These are phyloP conservation scores for Aphanomyces astaci DNA, from an alignment of 352 stramenopile genomes.

Conservation along the genomic window DNA sequence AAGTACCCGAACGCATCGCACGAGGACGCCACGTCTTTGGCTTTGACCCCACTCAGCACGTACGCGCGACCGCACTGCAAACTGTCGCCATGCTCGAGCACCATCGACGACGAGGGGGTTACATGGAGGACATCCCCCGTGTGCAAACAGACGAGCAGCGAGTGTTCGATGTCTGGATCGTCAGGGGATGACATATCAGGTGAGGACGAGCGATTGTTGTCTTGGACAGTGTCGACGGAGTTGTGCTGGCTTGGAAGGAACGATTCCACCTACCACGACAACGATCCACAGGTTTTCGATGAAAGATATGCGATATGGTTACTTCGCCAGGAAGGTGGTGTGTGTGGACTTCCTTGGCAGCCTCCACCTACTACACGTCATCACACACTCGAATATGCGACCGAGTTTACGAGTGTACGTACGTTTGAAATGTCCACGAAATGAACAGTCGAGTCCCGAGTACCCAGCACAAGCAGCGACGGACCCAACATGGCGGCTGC, in stretches of 20 bases:
- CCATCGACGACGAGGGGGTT: neutral
- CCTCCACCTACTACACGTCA: neutral
- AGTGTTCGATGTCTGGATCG: neutral
- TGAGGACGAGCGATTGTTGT: too few species aligned
- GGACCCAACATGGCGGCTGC: conserved; percentile 40
- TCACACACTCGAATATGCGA: neutral
- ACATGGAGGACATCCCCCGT: conserved; percentile 5
- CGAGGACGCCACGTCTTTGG: neutral
- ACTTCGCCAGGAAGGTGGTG: conserved; percentile 6
- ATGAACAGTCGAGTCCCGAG: conserved; percentile 46
- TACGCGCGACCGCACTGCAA: neutral
- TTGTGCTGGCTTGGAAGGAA: neutral
- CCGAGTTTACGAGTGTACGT: neutral
- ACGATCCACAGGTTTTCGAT: neutral
- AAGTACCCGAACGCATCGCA: conserved; percentile 12
- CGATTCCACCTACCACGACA: neutral
- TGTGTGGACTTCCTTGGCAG: neutral
- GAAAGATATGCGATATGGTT: neutral
- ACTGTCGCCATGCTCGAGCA: neutral
- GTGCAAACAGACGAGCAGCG: conserved; percentile 15
- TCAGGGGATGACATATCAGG: too few species aligned
- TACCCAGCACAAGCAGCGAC: conserved; percentile 49
- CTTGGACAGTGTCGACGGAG: too few species aligned
- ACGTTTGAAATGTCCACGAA: neutral
- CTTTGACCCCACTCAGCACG: neutral